Conservation (phyloP, 345 rosid genomes). For the Turritis glabra region DNA sequence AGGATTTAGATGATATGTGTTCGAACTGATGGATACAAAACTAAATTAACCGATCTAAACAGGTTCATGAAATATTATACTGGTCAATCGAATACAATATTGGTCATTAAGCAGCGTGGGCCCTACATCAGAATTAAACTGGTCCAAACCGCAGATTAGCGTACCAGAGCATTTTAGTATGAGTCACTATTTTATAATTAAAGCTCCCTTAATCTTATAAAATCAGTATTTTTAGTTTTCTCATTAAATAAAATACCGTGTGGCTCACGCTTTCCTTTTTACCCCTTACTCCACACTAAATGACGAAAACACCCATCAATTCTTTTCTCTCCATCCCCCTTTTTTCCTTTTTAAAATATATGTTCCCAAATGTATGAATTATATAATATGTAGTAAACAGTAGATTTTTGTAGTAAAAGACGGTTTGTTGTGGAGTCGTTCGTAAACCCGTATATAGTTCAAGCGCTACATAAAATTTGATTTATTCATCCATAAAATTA, state of each 20-base stretch:
- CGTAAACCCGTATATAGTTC: too few relatives aligned
- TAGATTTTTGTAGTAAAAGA: too few relatives aligned
- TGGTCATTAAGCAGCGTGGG: slow-evolving; percentile 11
- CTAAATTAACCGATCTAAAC: too few relatives aligned
- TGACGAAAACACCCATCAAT: slow-evolving; percentile 27
- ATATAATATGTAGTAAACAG: too few relatives aligned
- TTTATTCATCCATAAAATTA: too few relatives aligned
- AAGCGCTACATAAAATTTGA: too few relatives aligned
- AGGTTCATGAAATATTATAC: too few relatives aligned
- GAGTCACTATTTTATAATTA: neutral
- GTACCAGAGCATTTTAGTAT: slow-evolving; percentile 20
- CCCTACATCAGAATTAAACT: neutral
- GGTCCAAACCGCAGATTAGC: slow-evolving; percentile 25
- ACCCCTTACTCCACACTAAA: slow-evolving; percentile 10
- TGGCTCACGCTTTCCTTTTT: slow-evolving; percentile 34
- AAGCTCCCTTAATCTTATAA: slow-evolving; percentile 5
- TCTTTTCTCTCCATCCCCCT: neutral
- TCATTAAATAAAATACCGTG: slow-evolving; percentile 26
- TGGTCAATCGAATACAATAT: neutral
- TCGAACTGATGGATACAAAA: too few relatives aligned
- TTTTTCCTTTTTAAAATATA: neutral
- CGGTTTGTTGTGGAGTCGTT: too few relatives aligned
- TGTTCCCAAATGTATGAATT: neutral
- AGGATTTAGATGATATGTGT: too few relatives aligned
- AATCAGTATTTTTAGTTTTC: neutral